A percentile compares a stretch with the other conserved stretches of the same genome.
Evolutionary conservation across 371 early-diverging fungal species (phyloP).

Genomic region (Lichtheimia corymbifera): DNA sequence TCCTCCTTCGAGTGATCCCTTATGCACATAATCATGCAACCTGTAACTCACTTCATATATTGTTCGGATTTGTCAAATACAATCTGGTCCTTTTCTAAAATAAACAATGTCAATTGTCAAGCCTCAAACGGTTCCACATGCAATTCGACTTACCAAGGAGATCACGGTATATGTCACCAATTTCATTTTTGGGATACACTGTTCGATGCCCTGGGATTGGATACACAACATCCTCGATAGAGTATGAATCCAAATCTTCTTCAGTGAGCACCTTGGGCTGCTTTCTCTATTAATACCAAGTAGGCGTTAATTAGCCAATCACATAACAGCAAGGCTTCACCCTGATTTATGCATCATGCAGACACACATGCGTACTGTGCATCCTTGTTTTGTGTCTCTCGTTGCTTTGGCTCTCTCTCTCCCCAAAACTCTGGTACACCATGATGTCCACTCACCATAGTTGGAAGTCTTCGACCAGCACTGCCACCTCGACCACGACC

Average conservation of each 20-base stretch:
- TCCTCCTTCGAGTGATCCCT: too few species aligned
- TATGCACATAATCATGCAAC: not conserved
- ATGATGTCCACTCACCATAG: constrained; percentile 18
- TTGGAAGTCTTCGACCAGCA: constrained; percentile 28
- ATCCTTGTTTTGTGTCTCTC: not conserved
- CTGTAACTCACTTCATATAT: constrained; percentile 5
- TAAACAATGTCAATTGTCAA: too few species aligned
- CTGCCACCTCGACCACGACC: constrained; percentile 8
- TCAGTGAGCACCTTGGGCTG: constrained; percentile 59
- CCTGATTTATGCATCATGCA: constrained; percentile 8
- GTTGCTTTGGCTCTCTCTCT: not conserved
- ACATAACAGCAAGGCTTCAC: too few species aligned
- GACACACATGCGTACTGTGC: not conserved
- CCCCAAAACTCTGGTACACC: too few species aligned
- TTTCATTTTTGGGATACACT: constrained; percentile 78
- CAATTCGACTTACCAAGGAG: constrained; percentile 56
- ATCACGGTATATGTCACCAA: constrained; percentile 64
- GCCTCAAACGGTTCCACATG: too few species aligned
- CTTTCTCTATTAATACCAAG: too few species aligned
- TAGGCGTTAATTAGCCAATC: too few species aligned
- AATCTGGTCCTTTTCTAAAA: constrained; percentile 20
- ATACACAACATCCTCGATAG: constrained; percentile 87
- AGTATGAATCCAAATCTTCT: constrained; percentile 67
- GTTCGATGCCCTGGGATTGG: constrained; percentile 86
- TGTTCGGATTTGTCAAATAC: constrained; percentile 6